Evolutionary conservation across 2,329 filamentous ascomycete species (phyloP).

Genomic region (Trichoderma pleuroti): DNA sequence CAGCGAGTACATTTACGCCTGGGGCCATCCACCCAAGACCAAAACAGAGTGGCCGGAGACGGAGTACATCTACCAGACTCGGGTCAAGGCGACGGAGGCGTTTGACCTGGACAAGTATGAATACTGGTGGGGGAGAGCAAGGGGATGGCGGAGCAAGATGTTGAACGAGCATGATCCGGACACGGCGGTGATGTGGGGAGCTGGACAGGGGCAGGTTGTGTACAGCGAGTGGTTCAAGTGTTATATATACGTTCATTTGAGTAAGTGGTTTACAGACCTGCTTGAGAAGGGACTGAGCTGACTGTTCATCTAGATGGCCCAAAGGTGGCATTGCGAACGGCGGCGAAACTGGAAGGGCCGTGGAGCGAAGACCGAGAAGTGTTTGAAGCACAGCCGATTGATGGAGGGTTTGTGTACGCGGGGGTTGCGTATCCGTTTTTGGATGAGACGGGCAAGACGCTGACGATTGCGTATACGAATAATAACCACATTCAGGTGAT

Average conservation of each 20-base stretch:
- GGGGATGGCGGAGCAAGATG: conserved; percentile 35
- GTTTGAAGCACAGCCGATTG: conserved; percentile 33
- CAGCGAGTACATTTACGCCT: conserved; percentile 38
- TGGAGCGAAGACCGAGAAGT: conserved; percentile 37
- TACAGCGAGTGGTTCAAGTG: conserved; percentile 34
- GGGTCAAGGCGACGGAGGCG: conserved; percentile 34
- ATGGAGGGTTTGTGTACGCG: conserved; percentile 33
- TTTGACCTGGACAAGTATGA: conserved; percentile 38
- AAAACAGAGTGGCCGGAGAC: conserved; percentile 25
- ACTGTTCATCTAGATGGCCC: conserved; percentile 8
- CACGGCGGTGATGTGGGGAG: conserved; percentile 38
- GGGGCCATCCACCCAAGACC: conserved; percentile 37
- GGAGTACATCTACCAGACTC: conserved; percentile 36
- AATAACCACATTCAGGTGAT: conserved; percentile 39
- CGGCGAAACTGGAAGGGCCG: conserved; percentile 33
- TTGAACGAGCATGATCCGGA: conserved; percentile 32
- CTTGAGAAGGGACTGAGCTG: background rate
- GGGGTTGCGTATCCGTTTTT: conserved; percentile 39
- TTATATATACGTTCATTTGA: conserved; percentile 36
- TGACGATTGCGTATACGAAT: conserved; percentile 40
- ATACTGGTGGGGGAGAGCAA: conserved; percentile 39
- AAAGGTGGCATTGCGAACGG: conserved; percentile 20
- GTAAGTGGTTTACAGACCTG: background rate
- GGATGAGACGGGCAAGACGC: conserved; percentile 33
- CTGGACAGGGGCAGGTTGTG: conserved; percentile 38